These are phyloP conservation scores for Phlebiopsis gigantea DNA, from an alignment of 768 basidiomycete species.

Conservation along the genomic window DNA sequence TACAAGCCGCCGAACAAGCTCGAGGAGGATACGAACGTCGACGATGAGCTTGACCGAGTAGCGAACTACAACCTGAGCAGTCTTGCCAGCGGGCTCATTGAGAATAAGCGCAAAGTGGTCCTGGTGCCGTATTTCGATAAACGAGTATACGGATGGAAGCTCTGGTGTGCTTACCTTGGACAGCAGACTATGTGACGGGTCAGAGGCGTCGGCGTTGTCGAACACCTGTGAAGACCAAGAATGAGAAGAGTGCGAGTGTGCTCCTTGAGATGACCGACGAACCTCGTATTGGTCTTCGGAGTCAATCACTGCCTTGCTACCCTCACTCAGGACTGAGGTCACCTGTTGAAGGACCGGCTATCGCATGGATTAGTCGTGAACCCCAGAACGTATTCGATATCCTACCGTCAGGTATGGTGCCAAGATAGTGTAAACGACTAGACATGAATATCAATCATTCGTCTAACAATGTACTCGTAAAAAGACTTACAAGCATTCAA, in stretches of 20 bases:
- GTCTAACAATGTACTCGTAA: neutral
- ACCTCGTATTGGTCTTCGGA: constrained; percentile 64
- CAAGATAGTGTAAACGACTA: constrained; percentile 61
- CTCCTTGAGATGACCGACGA: neutral
- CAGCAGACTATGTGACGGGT: constrained; percentile 69
- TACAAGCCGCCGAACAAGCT: neutral
- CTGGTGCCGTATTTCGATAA: too few relatives aligned
- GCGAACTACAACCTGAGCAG: constrained; percentile 63
- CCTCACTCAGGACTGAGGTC: constrained; percentile 50
- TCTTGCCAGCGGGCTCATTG: constrained; percentile 72
- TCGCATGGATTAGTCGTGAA: neutral
- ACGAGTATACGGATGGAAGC: too few relatives aligned
- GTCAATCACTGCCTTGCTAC: constrained; percentile 66
- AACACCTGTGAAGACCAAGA: constrained; percentile 43
- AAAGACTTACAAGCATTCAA: constrained; percentile 55
- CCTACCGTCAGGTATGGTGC: constrained; percentile 59
- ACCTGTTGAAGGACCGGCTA: constrained; percentile 60
- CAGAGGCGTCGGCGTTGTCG: constrained; percentile 58
- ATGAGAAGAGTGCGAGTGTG: neutral
- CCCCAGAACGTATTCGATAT: neutral
- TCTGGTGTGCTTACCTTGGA: constrained; percentile 45
- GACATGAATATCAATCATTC: neutral
- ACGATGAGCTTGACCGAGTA: constrained; percentile 58
- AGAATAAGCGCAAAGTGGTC: constrained; percentile 70
- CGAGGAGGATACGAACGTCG: constrained; percentile 24